phyloP scores from a whole-genome alignment of 106 monocot genomes.

The Alisma plantagoaquatica region DNA sequence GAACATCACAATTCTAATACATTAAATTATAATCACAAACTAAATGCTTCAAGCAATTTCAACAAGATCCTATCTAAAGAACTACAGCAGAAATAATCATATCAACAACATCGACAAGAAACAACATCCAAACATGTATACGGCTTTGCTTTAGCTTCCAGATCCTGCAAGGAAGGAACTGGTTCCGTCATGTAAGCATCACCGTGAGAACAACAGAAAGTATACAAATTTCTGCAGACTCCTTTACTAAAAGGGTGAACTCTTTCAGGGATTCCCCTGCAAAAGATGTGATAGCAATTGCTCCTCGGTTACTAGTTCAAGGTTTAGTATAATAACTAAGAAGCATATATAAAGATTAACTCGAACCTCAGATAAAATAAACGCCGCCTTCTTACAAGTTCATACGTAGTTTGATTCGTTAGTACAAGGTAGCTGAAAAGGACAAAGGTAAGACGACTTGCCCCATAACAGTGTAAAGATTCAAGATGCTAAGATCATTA shows the following conservation, averaged over 20 bases:
- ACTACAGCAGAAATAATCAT: not conserved
- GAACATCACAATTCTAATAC: too few species aligned
- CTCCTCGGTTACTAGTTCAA: too few species aligned
- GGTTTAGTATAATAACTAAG: too few species aligned
- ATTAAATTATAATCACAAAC: too few species aligned
- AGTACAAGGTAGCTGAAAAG: slow-evolving; percentile 27
- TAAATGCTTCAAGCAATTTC: too few species aligned
- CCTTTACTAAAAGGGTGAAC: slow-evolving; percentile 83
- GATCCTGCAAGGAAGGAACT: slow-evolving; percentile 53
- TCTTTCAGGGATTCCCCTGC: slow-evolving; percentile 57
- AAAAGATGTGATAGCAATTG: slow-evolving; percentile 1
- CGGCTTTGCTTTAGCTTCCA: slow-evolving; percentile 48
- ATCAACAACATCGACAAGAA: slow-evolving; percentile 65
- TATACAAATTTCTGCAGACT: slow-evolving; percentile 43
- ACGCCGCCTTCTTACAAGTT: slow-evolving; percentile 75
- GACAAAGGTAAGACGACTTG: too few species aligned
- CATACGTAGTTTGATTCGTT: slow-evolving; percentile 97
- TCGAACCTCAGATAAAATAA: slow-evolving; percentile 61
- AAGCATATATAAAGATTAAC: too few species aligned
- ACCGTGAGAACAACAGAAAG: slow-evolving; percentile 49
- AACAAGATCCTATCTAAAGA: too few species aligned
- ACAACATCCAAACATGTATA: slow-evolving; percentile 59
- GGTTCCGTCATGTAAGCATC: slow-evolving; percentile 40
- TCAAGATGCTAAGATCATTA: too few species aligned
- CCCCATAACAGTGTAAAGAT: too few species aligned